Evolutionary conservation across 805 yeast genomes (phyloP).

Genomic region (Saturnispora besseyi): DNA sequence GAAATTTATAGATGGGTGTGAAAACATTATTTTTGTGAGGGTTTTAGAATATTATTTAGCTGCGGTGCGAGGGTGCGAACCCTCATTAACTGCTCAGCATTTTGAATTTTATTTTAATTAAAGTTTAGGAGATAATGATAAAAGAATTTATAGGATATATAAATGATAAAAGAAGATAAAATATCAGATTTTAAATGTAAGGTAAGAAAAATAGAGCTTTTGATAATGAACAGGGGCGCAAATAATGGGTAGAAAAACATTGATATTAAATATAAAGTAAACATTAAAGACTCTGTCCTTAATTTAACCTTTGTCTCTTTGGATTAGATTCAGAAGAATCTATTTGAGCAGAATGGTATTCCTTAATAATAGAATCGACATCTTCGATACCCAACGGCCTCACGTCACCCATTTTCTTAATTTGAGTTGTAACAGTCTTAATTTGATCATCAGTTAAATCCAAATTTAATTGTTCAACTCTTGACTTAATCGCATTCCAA

Average conservation of each 20-base stretch:
- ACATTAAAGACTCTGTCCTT: neutral
- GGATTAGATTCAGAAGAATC: constrained; percentile 4
- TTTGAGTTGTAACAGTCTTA: constrained; percentile 46
- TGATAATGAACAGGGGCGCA: neutral
- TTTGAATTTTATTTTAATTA: neutral
- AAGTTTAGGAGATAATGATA: neutral
- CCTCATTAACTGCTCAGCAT: neutral
- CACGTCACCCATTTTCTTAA: constrained; percentile 50
- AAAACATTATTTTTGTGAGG: neutral
- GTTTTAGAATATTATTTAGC: neutral
- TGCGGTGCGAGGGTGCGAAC: constrained; percentile 1
- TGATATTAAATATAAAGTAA: neutral
- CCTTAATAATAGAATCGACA: constrained; percentile 51
- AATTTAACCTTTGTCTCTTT: constrained; percentile 18
- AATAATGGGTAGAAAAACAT: neutral
- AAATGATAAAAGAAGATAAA: neutral
- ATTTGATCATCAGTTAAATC: constrained; percentile 48
- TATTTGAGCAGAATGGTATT: constrained; percentile 33
- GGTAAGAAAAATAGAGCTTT: neutral
- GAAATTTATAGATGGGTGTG: neutral
- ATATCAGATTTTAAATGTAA: neutral
- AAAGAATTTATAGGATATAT: neutral
- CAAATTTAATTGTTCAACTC: constrained; percentile 52
- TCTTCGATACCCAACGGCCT: constrained; percentile 53
- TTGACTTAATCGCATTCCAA: constrained; percentile 54